Percentiles rank a stretch among this genome's conserved stretches.
Conservation (phyloP, 2,329 filamentous ascomycete genomes). For the Coniella lustricola region DNA sequence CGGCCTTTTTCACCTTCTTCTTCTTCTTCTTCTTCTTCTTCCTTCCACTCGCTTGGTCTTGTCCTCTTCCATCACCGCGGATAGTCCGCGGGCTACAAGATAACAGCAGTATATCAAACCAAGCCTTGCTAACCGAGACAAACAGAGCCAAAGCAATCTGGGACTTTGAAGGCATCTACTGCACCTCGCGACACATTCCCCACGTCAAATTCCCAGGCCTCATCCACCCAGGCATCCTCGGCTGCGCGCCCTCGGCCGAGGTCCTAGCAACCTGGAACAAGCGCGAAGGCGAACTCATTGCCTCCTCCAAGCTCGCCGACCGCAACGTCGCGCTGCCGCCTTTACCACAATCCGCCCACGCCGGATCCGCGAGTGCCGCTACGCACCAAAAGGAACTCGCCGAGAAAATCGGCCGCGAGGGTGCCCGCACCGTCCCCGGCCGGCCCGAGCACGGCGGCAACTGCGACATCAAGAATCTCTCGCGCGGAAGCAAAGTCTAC, state of each 20-base stretch:
- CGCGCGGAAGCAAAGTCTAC: slow-evolving; percentile 67
- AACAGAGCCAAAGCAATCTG: slow-evolving; percentile 48
- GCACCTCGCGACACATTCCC: slow-evolving; percentile 78
- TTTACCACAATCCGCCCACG: slow-evolving; percentile 63
- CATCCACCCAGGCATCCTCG: slow-evolving; percentile 87
- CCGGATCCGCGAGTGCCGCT: slow-evolving; percentile 53
- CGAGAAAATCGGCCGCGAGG: slow-evolving; percentile 65
- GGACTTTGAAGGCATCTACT: slow-evolving; percentile 57
- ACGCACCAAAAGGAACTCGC: slow-evolving; percentile 37
- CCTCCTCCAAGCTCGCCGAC: slow-evolving; percentile 52
- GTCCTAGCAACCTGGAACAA: slow-evolving; percentile 77
- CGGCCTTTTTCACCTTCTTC: slow-evolving; percentile 1
- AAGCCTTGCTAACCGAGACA: neutral
- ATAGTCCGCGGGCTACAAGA: too few relatives aligned
- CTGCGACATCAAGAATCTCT: slow-evolving; percentile 82
- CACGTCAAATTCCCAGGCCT: slow-evolving; percentile 82
- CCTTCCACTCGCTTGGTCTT: too few relatives aligned
- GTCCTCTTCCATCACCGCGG: too few relatives aligned
- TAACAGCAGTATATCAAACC: too few relatives aligned
- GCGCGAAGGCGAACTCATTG: slow-evolving; percentile 74
- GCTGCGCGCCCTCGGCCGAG: slow-evolving; percentile 75
- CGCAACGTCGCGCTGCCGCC: slow-evolving; percentile 74
- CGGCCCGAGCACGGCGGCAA: slow-evolving; percentile 84
- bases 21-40: neutral
- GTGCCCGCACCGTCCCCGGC: slow-evolving; percentile 78